A percentile compares a stretch with the other conserved stretches of the same genome.
Conservation (phyloP, 2,329 filamentous ascomycete genomes). For the Diaporthe ilicicola region DNA sequence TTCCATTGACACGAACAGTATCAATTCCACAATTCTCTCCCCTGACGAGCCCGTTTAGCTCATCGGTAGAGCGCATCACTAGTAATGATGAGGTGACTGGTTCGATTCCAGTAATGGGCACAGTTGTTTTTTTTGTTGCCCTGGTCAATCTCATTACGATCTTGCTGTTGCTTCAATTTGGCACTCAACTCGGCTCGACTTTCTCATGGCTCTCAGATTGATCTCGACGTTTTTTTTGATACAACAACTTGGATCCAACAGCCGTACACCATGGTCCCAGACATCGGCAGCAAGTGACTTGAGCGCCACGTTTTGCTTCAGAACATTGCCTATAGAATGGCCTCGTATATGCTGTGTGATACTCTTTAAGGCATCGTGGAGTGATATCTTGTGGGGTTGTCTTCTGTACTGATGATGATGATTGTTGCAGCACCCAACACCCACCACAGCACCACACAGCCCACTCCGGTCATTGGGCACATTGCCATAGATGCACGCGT, state of each 20-base stretch:
- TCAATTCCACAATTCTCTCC: not conserved
- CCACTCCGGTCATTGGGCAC: not conserved
- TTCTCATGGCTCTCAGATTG: not conserved
- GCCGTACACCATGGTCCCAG: too few species aligned
- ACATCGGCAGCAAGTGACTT: too few species aligned
- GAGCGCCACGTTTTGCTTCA: not conserved
- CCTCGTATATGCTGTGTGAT: conserved; percentile 1
- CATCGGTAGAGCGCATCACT: conserved; percentile 35
- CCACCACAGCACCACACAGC: not conserved
- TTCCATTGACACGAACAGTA: too few species aligned
- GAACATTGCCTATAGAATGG: not conserved
- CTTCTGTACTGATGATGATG: not conserved
- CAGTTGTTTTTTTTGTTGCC: not conserved
- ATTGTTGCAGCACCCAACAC: not conserved
- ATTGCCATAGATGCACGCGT: not conserved
- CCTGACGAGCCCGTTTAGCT: conserved; percentile 24
- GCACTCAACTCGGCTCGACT: too few species aligned
- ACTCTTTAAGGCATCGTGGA: not conserved
- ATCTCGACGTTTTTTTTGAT: too few species aligned
- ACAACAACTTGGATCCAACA: too few species aligned
- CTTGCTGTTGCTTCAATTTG: not conserved
- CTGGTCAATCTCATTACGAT: not conserved
- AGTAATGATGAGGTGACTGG: conserved; percentile 34
- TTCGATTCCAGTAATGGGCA: conserved; percentile 34
- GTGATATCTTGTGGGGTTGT: too few species aligned